A percentile compares a stretch with the other conserved stretches of the same genome.
Evolutionary conservation across 2,329 filamentous ascomycete genomes (phyloP).

Genomic region (Periconia sp.): DNA sequence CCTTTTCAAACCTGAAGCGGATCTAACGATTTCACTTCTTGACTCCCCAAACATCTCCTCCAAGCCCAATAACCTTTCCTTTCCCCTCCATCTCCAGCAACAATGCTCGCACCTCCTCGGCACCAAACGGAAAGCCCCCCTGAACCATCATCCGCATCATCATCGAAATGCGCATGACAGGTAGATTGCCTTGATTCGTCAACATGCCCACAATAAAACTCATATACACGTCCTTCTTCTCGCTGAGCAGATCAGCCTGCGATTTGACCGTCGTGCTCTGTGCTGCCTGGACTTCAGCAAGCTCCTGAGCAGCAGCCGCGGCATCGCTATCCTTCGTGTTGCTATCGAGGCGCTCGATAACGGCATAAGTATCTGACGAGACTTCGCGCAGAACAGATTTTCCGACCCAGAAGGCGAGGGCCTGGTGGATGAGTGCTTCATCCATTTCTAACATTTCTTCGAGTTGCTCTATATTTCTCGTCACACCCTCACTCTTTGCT

Average conservation of each 20-base stretch:
- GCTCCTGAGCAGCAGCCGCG: conserved; percentile 45
- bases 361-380: conserved; percentile 61
- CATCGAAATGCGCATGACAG: conserved; percentile 80
- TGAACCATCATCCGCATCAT: conserved; percentile 94
- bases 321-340: conserved; percentile 37
- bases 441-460: conserved; percentile 70
- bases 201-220: conserved; percentile 95
- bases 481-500: conserved; percentile 32
- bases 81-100: conserved; percentile 70
- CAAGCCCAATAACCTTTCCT: conserved; percentile 36
- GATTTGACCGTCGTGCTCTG: conserved; percentile 57
- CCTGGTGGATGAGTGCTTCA: conserved; percentile 70
- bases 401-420: conserved; percentile 74
- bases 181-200: conserved; percentile 88
- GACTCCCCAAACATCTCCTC: conserved; percentile 42
- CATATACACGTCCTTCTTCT: conserved; percentile 79
- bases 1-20: no score
- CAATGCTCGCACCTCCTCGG: conserved; percentile 85
- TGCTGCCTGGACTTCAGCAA: conserved; percentile 45
- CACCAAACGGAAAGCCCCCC: conserved; percentile 86
- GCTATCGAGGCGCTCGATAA: conserved; percentile 64
- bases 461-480: conserved; percentile 53
- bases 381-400: conserved; percentile 67
- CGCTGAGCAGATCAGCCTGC: conserved; percentile 66
- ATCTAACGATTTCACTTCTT: conserved; percentile 32